phyloP scores from a whole-genome alignment of 2,329 filamentous ascomycete genomes.

The Diaporthe longicolla region DNA sequence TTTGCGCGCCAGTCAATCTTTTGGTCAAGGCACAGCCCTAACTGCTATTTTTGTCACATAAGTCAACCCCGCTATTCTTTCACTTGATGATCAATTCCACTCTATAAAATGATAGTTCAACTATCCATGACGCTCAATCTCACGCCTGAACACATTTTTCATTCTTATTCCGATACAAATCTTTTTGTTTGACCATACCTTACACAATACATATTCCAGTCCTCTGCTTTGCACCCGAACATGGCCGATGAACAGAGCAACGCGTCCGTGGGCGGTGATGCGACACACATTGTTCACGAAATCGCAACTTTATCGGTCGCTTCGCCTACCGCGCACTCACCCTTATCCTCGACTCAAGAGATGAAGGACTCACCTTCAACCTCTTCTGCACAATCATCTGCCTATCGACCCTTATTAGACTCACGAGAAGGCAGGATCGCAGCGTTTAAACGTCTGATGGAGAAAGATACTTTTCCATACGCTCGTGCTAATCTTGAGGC shows the following conservation, averaged over 20 bases:
- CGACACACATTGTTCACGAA: neutral
- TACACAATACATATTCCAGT: neutral
- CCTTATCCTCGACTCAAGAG: slow-evolving; percentile 2
- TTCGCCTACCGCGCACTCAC: slow-evolving; percentile 4
- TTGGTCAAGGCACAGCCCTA: neutral
- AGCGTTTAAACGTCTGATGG: slow-evolving; percentile 3
- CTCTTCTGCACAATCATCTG: neutral
- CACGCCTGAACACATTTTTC: neutral
- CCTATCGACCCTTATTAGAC: neutral
- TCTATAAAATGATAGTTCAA: neutral
- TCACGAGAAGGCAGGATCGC: slow-evolving; percentile 8
- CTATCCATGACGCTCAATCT: neutral
- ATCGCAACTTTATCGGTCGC: slow-evolving; percentile 10
- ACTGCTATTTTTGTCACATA: neutral
- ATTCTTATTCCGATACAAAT: neutral
- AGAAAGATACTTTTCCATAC: neutral
- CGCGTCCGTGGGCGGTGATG: neutral
- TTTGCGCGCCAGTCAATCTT: no score
- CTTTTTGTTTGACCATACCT: neutral
- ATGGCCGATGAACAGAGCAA: slow-evolving; percentile 19
- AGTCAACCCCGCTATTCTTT: neutral
- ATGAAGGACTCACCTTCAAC: neutral
- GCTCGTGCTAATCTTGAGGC: slow-evolving; percentile 11
- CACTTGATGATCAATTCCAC: neutral
- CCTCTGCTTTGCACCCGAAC: neutral